Evolutionary conservation across 148 eudicot species (phyloP).

Genomic region (Camellia lanceoleosa): DNA sequence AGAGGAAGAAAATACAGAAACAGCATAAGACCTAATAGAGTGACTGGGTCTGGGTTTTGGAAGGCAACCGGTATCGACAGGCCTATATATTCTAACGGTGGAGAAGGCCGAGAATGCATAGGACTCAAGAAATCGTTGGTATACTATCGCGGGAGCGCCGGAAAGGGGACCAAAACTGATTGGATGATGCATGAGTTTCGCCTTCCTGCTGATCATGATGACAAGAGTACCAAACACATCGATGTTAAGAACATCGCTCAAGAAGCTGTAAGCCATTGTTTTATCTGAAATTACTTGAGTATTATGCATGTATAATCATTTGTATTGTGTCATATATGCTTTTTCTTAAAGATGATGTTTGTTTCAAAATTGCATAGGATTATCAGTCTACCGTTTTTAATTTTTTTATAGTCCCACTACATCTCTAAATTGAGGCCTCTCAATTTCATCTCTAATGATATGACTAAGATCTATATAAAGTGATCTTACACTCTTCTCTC

Average conservation of each 20-base stretch:
- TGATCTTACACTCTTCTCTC: too few species aligned
- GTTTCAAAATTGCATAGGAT: too few species aligned
- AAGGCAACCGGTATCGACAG: conserved; percentile 88
- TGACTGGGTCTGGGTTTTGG: conserved; percentile 91
- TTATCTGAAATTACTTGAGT: not conserved
- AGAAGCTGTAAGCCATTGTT: conserved; percentile 63
- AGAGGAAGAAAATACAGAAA: conserved; percentile 92
- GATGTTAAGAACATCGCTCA: conserved; percentile 24
- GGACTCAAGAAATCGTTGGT: conserved; percentile 87
- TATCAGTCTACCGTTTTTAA: too few species aligned
- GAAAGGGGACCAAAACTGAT: conserved; percentile 86
- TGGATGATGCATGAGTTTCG: conserved; percentile 99
- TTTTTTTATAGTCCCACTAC: too few species aligned
- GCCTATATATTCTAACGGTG: conserved; percentile 47
- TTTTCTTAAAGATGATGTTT: not conserved
- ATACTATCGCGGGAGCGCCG: conserved; percentile 76
- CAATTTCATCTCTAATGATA: too few species aligned
- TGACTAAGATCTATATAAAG: too few species aligned
- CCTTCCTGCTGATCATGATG: conserved; percentile 46
- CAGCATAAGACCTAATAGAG: conserved; percentile 84
- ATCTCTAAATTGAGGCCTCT: too few species aligned
- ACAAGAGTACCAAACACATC: conserved; percentile 25
- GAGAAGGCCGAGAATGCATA: conserved; percentile 44
- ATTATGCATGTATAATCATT: not conserved
- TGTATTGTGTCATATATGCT: not conserved